Evolutionary conservation across 2,329 filamentous ascomycete species (phyloP).

Genomic region (Fusarium sp.): DNA sequence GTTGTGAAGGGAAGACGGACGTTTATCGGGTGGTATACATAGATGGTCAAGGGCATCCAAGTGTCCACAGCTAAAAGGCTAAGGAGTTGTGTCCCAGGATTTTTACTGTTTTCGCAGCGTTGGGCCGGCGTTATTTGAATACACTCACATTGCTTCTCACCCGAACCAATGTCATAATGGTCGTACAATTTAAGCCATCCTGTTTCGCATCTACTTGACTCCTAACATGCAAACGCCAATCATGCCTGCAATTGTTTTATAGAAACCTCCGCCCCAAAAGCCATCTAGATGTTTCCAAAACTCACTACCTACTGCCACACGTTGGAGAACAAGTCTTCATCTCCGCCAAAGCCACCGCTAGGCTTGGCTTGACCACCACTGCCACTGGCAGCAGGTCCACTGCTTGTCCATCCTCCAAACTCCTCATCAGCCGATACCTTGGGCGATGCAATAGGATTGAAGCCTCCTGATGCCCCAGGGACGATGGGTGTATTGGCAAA

Average conservation of each 20-base stretch:
- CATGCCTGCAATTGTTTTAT: conserved; percentile 45
- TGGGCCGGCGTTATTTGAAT: conserved; percentile 36
- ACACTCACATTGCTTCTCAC: conserved; percentile 26
- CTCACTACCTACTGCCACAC: conserved; percentile 79
- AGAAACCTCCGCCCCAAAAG: conserved; percentile 18
- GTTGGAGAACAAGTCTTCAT: conserved; percentile 93
- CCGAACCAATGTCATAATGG: neutral
- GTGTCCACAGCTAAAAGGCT: neutral
- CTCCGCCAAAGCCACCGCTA: conserved; percentile 68
- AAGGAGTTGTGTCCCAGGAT: conserved; percentile 2
- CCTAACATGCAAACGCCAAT: conserved; percentile 48
- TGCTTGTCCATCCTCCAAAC: conserved; percentile 93
- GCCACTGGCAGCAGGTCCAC: conserved; percentile 58
- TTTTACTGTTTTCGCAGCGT: conserved; percentile 31
- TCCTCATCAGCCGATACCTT: conserved; percentile 90
- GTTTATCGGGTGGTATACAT: neutral
- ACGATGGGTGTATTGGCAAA: conserved; percentile 70
- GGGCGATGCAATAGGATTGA: conserved; percentile 63
- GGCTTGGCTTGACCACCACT: conserved; percentile 59
- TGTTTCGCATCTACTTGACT: conserved; percentile 47
- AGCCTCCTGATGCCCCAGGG: conserved; percentile 71
- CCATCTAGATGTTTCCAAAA: conserved; percentile 27
- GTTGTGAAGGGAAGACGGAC: neutral
- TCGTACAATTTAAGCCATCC: conserved; percentile 26
- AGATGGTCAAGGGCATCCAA: neutral